Percentiles rank a stretch among this genome's conserved stretches.
Conservation (phyloP, 2,329 filamentous ascomycete species). For the Diaporthe citriasiana region DNA sequence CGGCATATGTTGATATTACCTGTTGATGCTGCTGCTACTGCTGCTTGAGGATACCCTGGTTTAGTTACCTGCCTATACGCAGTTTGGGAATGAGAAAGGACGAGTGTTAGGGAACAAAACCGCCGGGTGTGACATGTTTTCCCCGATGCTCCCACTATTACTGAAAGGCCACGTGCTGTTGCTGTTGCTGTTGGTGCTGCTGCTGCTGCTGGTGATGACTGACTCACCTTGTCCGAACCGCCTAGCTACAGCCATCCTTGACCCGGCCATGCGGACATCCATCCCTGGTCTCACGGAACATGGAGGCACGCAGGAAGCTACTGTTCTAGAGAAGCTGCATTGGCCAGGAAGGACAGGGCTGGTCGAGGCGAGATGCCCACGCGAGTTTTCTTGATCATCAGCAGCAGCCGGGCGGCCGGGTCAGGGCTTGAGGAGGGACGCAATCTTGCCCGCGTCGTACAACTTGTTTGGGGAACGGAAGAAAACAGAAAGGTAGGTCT, state of each 20-base stretch:
- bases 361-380: slow-evolving; percentile 5
- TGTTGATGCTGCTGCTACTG: slow-evolving; percentile 8
- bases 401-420: slow-evolving; percentile 10
- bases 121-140: neutral
- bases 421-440: neutral
- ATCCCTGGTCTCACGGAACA: neutral
- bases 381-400: neutral
- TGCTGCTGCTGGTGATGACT: neutral
- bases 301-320: neutral
- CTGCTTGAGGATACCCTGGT: slow-evolving; percentile 38
- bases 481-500: neutral
- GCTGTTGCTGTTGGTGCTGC: neutral
- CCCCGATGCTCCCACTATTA: neutral
- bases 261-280: neutral
- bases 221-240: neutral
- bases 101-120: slow-evolving; percentile 9
- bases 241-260: neutral
- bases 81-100: slow-evolving; percentile 32
- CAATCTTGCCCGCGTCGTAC: slow-evolving; percentile 13
- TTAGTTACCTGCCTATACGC: slow-evolving; percentile 30
- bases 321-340: neutral
- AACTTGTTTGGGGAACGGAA: too few species aligned
- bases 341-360: neutral
- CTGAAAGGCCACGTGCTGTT: neutral
- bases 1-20: slow-evolving; percentile 27